Conservation (phyloP, 768 basidiomycete genomes). For the Hericium coralloides region DNA sequence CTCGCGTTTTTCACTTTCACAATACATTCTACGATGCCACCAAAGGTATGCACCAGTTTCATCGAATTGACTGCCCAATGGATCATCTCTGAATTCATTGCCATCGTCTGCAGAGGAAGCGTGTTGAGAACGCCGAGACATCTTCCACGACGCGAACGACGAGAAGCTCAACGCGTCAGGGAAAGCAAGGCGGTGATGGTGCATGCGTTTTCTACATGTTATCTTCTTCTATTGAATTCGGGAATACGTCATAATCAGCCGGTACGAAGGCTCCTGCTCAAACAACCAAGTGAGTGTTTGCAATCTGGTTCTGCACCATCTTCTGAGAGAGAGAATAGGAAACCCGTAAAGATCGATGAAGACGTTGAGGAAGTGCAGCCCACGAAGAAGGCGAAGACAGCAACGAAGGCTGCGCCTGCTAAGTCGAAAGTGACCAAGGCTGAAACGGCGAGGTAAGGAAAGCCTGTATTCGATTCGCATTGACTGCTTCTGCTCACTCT, state of each 20-base stretch:
- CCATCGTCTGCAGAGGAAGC: conserved; percentile 44
- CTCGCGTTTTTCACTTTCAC: conserved; percentile 6
- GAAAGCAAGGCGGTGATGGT: conserved; percentile 17
- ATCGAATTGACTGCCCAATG: background rate
- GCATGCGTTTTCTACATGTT: conserved; percentile 6
- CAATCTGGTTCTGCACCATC: no score
- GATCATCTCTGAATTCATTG: background rate
- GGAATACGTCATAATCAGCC: no score
- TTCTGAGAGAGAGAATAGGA: no score
- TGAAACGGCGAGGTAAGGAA: conserved; percentile 1
- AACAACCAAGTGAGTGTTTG: no score
- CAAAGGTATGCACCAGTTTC: conserved; percentile 2
- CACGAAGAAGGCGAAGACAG: conserved; percentile 14
- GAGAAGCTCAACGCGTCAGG: conserved; percentile 33
- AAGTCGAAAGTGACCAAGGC: conserved; percentile 30
- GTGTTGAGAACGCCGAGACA: conserved; percentile 30
- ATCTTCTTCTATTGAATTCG: no score
- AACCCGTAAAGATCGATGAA: no score
- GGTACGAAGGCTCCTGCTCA: no score
- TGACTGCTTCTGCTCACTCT: background rate
- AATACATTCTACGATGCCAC: conserved; percentile 8
- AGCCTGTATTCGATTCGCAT: background rate
- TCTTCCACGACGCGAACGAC: conserved; percentile 35
- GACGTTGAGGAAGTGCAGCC: background rate
- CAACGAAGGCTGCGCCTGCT: conserved; percentile 18